These are phyloP conservation scores for Brachypodium distachyon DNA, from an alignment of 202 grass and related monocot species.

Conservation along the genomic window DNA sequence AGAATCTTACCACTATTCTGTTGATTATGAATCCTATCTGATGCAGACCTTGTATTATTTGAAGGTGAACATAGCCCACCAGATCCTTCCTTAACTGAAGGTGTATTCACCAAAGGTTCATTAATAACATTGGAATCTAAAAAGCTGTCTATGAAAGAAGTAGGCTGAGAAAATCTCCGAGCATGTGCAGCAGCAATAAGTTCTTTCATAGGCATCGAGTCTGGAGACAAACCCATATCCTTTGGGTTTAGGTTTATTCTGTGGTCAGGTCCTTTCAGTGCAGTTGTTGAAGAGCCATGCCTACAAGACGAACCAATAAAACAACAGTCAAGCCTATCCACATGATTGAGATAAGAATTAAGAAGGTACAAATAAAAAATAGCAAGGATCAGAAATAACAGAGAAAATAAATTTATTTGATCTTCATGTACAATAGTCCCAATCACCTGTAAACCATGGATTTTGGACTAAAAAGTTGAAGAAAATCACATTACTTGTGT, in stretches of 20 bases:
- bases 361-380: neutral
- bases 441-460: neutral
- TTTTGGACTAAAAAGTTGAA: neutral
- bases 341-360: constrained; percentile 11
- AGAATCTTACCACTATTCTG: constrained; percentile 30
- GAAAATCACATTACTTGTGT: neutral
- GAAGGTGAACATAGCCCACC: constrained; percentile 35
- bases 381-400: neutral
- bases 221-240: constrained; percentile 51
- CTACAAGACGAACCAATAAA: constrained; percentile 42
- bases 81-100: constrained; percentile 53
- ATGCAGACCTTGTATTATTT: constrained; percentile 21
- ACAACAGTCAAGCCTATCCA: neutral
- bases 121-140: constrained; percentile 44
- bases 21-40: constrained; percentile 32
- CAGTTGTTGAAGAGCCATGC: constrained; percentile 32
- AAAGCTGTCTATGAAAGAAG: constrained; percentile 51
- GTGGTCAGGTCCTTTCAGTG: constrained; percentile 22
- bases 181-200: constrained; percentile 66
- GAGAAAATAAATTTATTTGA: neutral
- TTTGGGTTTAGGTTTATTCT: constrained; percentile 35
- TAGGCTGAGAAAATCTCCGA: constrained; percentile 42
- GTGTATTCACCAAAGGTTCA: constrained; percentile 34
- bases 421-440: neutral
- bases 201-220: constrained; percentile 52